phyloP scores from a whole-genome alignment of 2,329 filamentous ascomycete species.

The Amesomyces nigricolor region DNA sequence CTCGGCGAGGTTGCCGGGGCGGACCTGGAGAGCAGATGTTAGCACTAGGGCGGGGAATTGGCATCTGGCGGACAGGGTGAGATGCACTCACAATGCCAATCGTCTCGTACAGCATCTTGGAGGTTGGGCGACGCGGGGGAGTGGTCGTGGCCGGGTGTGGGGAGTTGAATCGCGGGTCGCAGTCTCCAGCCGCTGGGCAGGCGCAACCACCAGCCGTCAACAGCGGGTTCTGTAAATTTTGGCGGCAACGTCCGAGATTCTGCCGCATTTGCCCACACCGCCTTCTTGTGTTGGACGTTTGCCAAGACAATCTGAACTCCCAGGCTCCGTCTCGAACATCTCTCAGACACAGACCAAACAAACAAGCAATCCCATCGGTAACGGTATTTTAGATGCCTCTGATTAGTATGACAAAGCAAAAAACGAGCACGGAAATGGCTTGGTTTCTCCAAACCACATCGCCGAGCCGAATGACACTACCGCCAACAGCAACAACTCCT shows the following conservation, averaged over 20 bases:
- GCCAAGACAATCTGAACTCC: not conserved
- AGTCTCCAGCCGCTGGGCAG: not conserved
- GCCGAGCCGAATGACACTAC: too few relatives aligned
- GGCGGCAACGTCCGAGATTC: conserved; percentile 17
- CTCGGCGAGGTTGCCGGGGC: conserved; percentile 81
- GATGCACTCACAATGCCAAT: conserved; percentile 74
- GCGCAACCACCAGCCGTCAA: not conserved
- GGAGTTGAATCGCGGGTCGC: not conserved
- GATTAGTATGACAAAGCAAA: too few relatives aligned
- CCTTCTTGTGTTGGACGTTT: not conserved
- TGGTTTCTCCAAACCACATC: too few relatives aligned
- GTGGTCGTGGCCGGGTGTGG: conserved; percentile 2
- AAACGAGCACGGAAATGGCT: too few relatives aligned
- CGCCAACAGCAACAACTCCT: too few relatives aligned
- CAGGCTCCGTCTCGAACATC: not conserved
- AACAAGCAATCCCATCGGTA: too few relatives aligned
- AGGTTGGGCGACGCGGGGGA: conserved; percentile 15
- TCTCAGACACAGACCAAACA: not conserved
- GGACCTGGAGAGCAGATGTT: conserved; percentile 57
- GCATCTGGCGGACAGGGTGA: not conserved
- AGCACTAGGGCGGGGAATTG: not conserved
- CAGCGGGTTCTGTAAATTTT: conserved; percentile 7
- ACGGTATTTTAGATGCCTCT: too few relatives aligned
- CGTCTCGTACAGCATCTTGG: conserved; percentile 89
- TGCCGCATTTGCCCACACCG: conserved; percentile 8